Evolutionary conservation across 2,329 filamentous ascomycete genomes (phyloP), one percentile per base, ranked within the genome.

Genomic region (Stemphylium vesicarium): DNA sequence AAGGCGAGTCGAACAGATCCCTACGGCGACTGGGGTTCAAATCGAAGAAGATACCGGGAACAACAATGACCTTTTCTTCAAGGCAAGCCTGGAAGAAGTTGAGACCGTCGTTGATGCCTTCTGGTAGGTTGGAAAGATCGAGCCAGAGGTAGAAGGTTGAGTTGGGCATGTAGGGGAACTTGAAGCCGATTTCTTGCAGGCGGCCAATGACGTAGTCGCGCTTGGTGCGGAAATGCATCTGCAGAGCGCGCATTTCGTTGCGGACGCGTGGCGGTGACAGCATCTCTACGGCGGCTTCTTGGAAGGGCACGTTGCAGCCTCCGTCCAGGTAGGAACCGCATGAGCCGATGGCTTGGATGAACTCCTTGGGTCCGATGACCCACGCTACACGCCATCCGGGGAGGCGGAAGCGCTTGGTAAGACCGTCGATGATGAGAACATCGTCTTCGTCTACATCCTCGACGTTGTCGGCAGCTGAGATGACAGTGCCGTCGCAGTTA

Each of bases 21-120:
- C 94, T 84, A 62, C 94, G 85, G 75, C 92, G 89, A 32, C 90
- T 89, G 4, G 94, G 94, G 80, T 98, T 98, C 62, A 98, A 79
- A 71, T 98, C 94, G 75, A 98, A 98, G 84, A 98, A 98, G 76
- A 98, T 98, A 56, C 94, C 94, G 0, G 94, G 94, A 4, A 98
- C 94, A 15, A 97, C 92, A 71, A 97, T 97, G 64, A 96, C 91
- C 83, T 96, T 96, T 81, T 97, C 92, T 70, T 90, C 87, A 39
- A 98, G 81, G 72, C 95, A 95, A 26, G 92, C 92, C 75, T 95
- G 87, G 86, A 98, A 97, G 84, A 98, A 98, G 80, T 96, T 96
- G 70, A 98, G 81, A 8, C 94, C 94, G 74, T 98, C 94, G 56
- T 90, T 88, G 75, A 98, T 96, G 58, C 87, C 85, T n/a, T 84